Base-by-base conservation (phyloP, 805 yeast species). In the Candida saitoana region DNA sequence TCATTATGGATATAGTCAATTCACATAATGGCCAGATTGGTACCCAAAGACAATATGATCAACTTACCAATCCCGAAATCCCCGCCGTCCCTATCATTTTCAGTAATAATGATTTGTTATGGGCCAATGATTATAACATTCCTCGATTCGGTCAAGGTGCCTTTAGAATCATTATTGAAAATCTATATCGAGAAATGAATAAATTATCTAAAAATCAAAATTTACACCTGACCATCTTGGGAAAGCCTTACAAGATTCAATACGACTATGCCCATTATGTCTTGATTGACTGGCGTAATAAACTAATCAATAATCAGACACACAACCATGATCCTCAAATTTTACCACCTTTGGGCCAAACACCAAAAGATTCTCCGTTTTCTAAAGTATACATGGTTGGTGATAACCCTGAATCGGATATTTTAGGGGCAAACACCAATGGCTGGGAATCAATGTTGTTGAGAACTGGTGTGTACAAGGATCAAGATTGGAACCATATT, bases 121-220 rank as follows among this genome's bases (percentile, higher is more conserved):
- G 96, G 96, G 87, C 96, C 14, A 89, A 86, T 55, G 88, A 83
- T 53, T 90, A 83, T 59, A 62, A 58, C 12, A 63, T 82, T 41
- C 87, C 95, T 17, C 73, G 97, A 42, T 85, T 87, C 55, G 97
- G 96, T 5, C 96, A 89, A 64, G 97, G 97, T 18, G 95, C 91
- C 1, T 83, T 86, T 54, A 71, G 91, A 46, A 73, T 77, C 39
- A 64, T 77, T 34, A 63, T 84, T 3, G 84, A 85, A 53, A 64
- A 76, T 3, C 60, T 88, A 34, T 86, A 85, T 53, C 56, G 60
- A 16, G 75, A 74, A 38, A 57, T 71, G 41, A 80, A 84, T 44
- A 63, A 62, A n/a, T 78, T 79, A 12, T 40, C 50, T 5, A 39
- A 39, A 7, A 39, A 49, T 8, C 49, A 54, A 17, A 57, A 60